Base-by-base conservation (phyloP, 202 grass and related monocot species). In the Dendrocalamus latiflorus region DNA sequence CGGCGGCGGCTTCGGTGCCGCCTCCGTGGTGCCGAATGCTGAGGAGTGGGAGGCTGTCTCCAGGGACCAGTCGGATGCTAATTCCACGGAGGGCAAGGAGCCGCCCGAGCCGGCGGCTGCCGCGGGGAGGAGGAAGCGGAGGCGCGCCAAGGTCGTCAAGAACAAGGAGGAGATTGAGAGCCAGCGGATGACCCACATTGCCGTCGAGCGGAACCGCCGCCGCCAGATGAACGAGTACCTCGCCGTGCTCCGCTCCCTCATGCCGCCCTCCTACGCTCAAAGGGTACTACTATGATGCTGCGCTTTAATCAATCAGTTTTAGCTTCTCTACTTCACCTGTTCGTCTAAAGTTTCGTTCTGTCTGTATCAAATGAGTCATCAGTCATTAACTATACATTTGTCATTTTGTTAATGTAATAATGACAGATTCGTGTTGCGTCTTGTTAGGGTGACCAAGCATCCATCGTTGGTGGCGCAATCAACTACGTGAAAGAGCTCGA, bases 401-500 rank as follows among this genome's bases (percentile, higher is more conserved):
- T 36, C 34, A n/a, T n/a, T n/a, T n/a, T n/a, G n/a, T 3, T 36
- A 4, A 2, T 4, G 9, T 9, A 39, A 67, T 68, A n/a, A n/a
- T n/a, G 7, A 4, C 1, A n/a, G 24, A 3, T 72, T 1, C 45
- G n/a, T 17, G 3, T 7, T 6, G 38, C 80, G 44, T 25, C 45
- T 18, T 58, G 39, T 28, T 43, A 95, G 93, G 93, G 93, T 34
- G 88, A 93, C 79, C 93, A 95, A n/a, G n/a, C n/a, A n/a, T n/a
- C n/a, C n/a, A n/a, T n/a, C n/a, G n/a, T n/a, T n/a, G n/a, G n/a
- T n/a, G 93, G 90, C 41, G 93, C 93, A 22, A 95, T 95, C 51
- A 92, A 95, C 41, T 95, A 90, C 20, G 90, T 92, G 38, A 90
- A 86, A 80, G 88, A 95, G 64, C 87, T 95, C 0, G 93, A 95